These are phyloP conservation scores for Passalora sequoiae DNA, from an alignment of 2,329 filamentous ascomycete genomes.

Conservation along the genomic window DNA sequence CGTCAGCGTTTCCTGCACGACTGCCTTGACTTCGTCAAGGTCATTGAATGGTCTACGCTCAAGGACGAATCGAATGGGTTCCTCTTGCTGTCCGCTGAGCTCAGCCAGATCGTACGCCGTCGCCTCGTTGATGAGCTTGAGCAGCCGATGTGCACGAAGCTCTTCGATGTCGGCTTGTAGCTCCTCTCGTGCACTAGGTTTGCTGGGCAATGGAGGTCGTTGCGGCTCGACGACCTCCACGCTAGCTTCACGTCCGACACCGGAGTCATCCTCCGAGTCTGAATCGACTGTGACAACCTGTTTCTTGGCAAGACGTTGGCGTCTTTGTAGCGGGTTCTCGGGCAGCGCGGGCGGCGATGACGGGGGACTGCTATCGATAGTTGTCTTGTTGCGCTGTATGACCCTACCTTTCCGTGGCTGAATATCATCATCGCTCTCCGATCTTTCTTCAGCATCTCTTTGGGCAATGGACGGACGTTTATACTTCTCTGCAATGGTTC, in stretches of 20 bases:
- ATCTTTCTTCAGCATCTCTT: constrained; percentile 14
- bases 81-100: constrained; percentile 68
- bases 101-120: constrained; percentile 71
- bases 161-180: constrained; percentile 12
- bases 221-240: constrained; percentile 17
- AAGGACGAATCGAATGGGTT: constrained; percentile 64
- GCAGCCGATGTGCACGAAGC: constrained; percentile 44
- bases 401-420: constrained; percentile 37
- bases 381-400: constrained; percentile 46
- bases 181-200: constrained; percentile 4
- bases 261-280: constrained; percentile 39
- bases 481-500: constrained; percentile 48
- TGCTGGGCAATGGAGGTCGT: constrained; percentile 4
- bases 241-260: constrained; percentile 15
- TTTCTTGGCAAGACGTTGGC: constrained; percentile 20
- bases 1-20: constrained; percentile 49
- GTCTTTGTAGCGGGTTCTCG: constrained; percentile 12
- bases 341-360: constrained; percentile 26
- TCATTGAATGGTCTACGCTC: constrained; percentile 67
- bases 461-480: constrained; percentile 15
- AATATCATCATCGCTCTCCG: constrained; percentile 27
- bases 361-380: constrained; percentile 33
- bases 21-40: constrained; percentile 60
- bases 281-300: constrained; percentile 34
- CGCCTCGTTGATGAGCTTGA: constrained; percentile 80